These are phyloP conservation scores for Lachancea meyersii DNA, from an alignment of 805 yeast genomes.

Conservation along the genomic window DNA sequence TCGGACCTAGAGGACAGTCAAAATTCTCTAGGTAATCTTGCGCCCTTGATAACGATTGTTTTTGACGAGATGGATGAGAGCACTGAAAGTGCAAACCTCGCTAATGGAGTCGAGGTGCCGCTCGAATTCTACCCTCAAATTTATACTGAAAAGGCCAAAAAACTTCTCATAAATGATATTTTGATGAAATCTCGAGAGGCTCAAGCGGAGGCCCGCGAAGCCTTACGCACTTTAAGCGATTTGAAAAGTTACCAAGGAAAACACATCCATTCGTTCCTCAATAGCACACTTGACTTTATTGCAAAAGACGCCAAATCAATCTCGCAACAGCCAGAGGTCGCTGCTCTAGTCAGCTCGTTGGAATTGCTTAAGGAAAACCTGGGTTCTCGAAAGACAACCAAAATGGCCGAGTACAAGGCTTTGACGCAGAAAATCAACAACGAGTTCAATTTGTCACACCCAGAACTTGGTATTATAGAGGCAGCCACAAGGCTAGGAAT, in stretches of 20 bases:
- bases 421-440: constrained; percentile 21
- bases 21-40: constrained; percentile 23
- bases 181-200: constrained; percentile 20
- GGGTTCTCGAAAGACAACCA: constrained; percentile 12
- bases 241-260: constrained; percentile 31
- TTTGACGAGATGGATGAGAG: constrained; percentile 30
- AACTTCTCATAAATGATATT: constrained; percentile 23
- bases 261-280: constrained; percentile 24
- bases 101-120: constrained; percentile 30
- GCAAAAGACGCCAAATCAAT: constrained; percentile 5
- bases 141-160: constrained; percentile 25
- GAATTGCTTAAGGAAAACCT: constrained; percentile 14
- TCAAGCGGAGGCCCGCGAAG: constrained; percentile 14
- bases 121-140: constrained; percentile 32
- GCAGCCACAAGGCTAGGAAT: constrained; percentile 22
- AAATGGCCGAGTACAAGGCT: constrained; percentile 26
- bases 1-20: constrained; percentile 16
- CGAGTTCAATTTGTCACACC: constrained; percentile 28
- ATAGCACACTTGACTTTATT: constrained; percentile 26
- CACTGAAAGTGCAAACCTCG: constrained; percentile 14
- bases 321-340: constrained; percentile 3
- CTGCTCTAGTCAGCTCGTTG: constrained; percentile 11
- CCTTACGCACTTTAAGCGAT: constrained; percentile 19
- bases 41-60: constrained; percentile 28
- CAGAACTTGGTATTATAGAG: constrained; percentile 22